Evolutionary conservation across 495 filamentous ascomycete genomes (phyloP).

Genomic region (Xanthoparmelia taractica): DNA sequence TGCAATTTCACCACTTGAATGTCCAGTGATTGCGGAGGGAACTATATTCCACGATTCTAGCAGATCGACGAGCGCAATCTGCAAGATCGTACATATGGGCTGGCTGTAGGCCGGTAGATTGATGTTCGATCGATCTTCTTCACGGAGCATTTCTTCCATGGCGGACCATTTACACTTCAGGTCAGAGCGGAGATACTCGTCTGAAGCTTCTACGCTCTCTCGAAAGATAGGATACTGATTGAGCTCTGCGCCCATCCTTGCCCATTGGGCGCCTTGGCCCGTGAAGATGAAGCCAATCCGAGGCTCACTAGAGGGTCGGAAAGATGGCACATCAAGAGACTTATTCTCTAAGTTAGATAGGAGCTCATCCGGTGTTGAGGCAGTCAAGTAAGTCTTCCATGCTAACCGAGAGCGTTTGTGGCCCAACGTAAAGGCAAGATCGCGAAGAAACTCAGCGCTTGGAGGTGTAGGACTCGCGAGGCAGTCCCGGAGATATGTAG

Average conservation of each 20-base stretch:
- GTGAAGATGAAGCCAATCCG: slow-evolving; percentile 36
- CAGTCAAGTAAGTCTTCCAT: slow-evolving; percentile 3
- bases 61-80: slow-evolving; percentile 38
- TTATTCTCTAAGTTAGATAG: not conserved
- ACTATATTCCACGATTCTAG: slow-evolving; percentile 30
- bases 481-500: slow-evolving; percentile 23
- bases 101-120: slow-evolving; percentile 32
- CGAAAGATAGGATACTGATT: slow-evolving; percentile 26
- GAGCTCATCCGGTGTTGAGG: slow-evolving; percentile 3
- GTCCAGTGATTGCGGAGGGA: slow-evolving; percentile 32
- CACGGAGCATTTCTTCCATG: slow-evolving; percentile 19
- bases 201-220: slow-evolving; percentile 27
- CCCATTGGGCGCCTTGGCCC: slow-evolving; percentile 67
- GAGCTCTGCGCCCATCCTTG: slow-evolving; percentile 48
- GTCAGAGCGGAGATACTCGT: slow-evolving; percentile 18
- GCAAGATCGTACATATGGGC: slow-evolving; percentile 37
- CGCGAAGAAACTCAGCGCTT: not conserved
- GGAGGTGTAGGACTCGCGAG: not conserved
- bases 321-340: slow-evolving; percentile 8
- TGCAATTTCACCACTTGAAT: slow-evolving; percentile 41
- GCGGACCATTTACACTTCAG: slow-evolving; percentile 28
- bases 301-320: slow-evolving; percentile 6
- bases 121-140: slow-evolving; percentile 20
- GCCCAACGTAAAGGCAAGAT: slow-evolving; percentile 20
- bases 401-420: slow-evolving; percentile 13